Base-by-base conservation (phyloP, 1,284 basidiomycete genomes). In the Bjerkandera adusta region DNA sequence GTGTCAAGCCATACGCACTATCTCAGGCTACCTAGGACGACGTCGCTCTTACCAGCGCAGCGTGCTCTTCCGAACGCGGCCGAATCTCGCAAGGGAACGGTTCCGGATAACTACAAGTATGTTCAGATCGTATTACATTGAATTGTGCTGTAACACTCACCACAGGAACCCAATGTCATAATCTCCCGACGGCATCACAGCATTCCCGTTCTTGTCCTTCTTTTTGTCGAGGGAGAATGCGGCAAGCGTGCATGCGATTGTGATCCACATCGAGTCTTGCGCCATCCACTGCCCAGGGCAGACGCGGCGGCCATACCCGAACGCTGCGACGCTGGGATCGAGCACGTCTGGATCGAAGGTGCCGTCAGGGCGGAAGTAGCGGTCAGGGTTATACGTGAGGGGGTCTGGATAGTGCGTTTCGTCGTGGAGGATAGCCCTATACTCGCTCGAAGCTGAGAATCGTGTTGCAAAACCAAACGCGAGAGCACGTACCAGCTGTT, bases 341-440 rank as follows among this genome's bases (percentile, higher is more conserved):
- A 47, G 45, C 3, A 47, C 47, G 13, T 34, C 26, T 8, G 48
- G 34, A 26, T 54, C 36, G 13, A 53, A 40, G 30, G 44, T 29
- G 2, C 56, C 57, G 24, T 60, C 54, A 2, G 41, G 6, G 7
- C 25, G 42, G 8, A 54, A 40, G 42, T 54, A 64, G 4, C 62
- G 52, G 27, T 59, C 57, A 20, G 60, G 60, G n/a, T 51, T 41
- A 43, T 62, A 64, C n/a, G n/a, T 20, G n/a, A 55, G 39, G 20
- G 62, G 54, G 16, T 62, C 52, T 25, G 60, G 55, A 27, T 61
- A 64, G 20, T 50, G 48, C 2, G 47, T 20, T 21, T 57, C 57
- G 36, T 63, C 58, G 20, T 62, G 56, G 5, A 57, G 53, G 35
- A 64, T 58, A 4, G 54, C 61, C 62, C 62, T 64, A 18, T 30